Conservation (phyloP, 768 basidiomycete genomes). For the Sarcodon aspratus region DNA sequence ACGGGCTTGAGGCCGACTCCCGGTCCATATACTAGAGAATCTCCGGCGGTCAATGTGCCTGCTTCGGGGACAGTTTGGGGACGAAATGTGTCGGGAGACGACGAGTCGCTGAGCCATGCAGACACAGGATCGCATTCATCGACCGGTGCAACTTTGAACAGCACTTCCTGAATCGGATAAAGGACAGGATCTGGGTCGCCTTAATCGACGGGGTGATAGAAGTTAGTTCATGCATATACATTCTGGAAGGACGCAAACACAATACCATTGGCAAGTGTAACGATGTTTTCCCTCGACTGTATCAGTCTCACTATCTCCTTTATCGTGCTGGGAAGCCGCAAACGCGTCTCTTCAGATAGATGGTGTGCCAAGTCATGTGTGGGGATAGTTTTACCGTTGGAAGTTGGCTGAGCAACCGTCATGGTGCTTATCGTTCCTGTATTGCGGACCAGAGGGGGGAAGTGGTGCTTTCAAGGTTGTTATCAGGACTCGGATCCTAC, state of each 20-base stretch:
- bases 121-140: slow-evolving; percentile 18
- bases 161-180: slow-evolving; percentile 21
- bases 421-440: no score
- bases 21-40: slow-evolving; percentile 24
- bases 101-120: slow-evolving; percentile 17
- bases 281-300: slow-evolving; percentile 15
- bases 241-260: background rate
- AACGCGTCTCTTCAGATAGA: slow-evolving; percentile 20
- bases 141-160: slow-evolving; percentile 22
- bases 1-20: slow-evolving; percentile 23
- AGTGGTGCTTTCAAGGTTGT: no score
- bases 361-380: slow-evolving; percentile 21
- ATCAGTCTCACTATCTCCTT: slow-evolving; percentile 21
- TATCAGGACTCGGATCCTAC: no score
- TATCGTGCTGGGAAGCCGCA: slow-evolving; percentile 23
- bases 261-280: slow-evolving; percentile 24
- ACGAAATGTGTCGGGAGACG: slow-evolving; percentile 13
- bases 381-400: no score
- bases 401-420: no score
- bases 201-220: slow-evolving; percentile 5
- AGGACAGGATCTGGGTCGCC: slow-evolving; percentile 25
- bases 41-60: slow-evolving; percentile 18
- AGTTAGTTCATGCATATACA: background rate
- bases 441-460: no score
- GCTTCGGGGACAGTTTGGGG: slow-evolving; percentile 15